phyloP scores from a whole-genome alignment of 192 early-diverging fungal species.

The Dissophora ornata region DNA sequence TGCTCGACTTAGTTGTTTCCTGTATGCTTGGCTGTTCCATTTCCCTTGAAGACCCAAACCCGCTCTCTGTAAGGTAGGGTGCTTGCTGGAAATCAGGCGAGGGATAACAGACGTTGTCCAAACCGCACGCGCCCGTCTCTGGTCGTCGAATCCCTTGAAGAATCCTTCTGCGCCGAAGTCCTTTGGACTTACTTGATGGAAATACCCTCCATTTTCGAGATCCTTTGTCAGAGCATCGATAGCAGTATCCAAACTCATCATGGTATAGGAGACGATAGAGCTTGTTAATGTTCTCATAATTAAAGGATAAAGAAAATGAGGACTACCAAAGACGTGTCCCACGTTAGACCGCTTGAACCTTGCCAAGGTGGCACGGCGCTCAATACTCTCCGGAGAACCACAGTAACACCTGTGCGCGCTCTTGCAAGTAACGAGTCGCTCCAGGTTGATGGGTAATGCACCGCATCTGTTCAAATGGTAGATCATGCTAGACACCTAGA shows the following conservation, averaged over 20 bases:
- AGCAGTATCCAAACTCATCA: slow-evolving; percentile 8
- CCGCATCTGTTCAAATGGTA: slow-evolving; percentile 11
- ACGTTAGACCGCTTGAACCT: slow-evolving; percentile 2
- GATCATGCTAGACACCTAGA: slow-evolving; percentile 9
- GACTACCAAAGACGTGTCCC: neutral
- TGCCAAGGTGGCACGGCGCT: slow-evolving; percentile 1
- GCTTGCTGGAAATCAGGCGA: slow-evolving; percentile 17
- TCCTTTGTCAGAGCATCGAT: slow-evolving; percentile 8
- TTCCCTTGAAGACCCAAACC: slow-evolving; percentile 7
- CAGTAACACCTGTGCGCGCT: slow-evolving; percentile 1
- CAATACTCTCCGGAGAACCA: slow-evolving; percentile 6
- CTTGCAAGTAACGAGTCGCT: slow-evolving; percentile 9
- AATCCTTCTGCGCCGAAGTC: slow-evolving; percentile 11
- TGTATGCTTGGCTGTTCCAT: slow-evolving; percentile 17
- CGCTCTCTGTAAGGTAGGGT: neutral
- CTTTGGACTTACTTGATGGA: neutral
- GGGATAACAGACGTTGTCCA: slow-evolving; percentile 16
- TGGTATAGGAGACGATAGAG: neutral
- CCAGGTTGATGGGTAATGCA: slow-evolving; percentile 2
- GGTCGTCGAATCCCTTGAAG: slow-evolving; percentile 11
- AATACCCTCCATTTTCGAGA: slow-evolving; percentile 17
- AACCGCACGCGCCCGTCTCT: slow-evolving; percentile 10
- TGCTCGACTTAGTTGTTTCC: slow-evolving; percentile 2
- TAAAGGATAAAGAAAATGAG: neutral
- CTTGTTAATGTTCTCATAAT: neutral